phyloP scores from a whole-genome alignment of 192 early-diverging fungal species.

The Phlyctochytrium bullatum region DNA sequence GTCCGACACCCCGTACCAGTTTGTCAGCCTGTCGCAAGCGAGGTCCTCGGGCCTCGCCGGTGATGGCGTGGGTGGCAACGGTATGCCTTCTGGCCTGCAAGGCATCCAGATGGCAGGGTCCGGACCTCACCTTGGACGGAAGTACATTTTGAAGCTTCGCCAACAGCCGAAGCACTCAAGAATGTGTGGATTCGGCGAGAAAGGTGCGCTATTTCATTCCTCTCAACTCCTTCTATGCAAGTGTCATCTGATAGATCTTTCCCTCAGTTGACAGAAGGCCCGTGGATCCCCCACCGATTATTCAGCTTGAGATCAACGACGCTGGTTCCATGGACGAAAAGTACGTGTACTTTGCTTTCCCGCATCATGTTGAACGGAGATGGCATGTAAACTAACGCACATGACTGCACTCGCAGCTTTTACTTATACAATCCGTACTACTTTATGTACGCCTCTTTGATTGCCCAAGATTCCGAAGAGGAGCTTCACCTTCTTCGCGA shows the following conservation, averaged over 20 bases:
- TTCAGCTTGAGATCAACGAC: conserved; percentile 36
- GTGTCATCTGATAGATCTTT: neutral
- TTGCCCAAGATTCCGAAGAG: conserved; percentile 76
- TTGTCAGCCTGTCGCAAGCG: neutral
- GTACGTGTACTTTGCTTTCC: neutral
- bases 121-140: conserved; percentile 8
- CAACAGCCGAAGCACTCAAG: conserved; percentile 90
- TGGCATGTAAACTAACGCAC: neutral
- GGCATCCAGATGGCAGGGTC: neutral
- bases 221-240: conserved; percentile 13
- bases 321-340: conserved; percentile 8
- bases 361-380: neutral
- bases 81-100: too few relatives aligned
- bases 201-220: conserved; percentile 64
- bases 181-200: conserved; percentile 91
- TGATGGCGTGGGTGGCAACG: too few relatives aligned
- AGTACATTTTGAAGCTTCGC: conserved; percentile 57
- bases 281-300: conserved; percentile 78
- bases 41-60: neutral
- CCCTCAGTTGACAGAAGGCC: conserved; percentile 68
- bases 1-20: neutral
- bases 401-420: conserved; percentile 16
- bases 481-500: conserved; percentile 88
- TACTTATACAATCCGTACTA: conserved; percentile 80
- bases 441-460: conserved; percentile 94